Evolutionary conservation across 2,329 filamentous ascomycete genomes (phyloP).

Genomic region (Claviceps sp.): DNA sequence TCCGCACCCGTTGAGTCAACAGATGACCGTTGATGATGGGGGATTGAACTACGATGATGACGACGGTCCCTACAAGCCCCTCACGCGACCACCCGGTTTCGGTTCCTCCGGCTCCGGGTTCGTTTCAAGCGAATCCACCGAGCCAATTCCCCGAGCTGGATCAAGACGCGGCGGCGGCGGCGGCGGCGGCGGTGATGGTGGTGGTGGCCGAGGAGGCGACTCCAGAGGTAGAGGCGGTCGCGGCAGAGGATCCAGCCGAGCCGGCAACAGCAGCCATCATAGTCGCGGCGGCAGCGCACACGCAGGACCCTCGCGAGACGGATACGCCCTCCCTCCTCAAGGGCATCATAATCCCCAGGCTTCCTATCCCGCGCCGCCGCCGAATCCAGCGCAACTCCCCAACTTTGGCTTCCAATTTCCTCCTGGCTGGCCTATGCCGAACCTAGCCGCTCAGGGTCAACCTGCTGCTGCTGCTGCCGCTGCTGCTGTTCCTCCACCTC

Average conservation of each 20-base stretch:
- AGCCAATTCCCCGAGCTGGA: constrained; percentile 19
- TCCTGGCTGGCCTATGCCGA: constrained; percentile 25
- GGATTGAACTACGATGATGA: constrained; percentile 54
- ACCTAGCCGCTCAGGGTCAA: constrained; percentile 5
- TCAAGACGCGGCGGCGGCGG: constrained; percentile 15
- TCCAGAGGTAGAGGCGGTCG: constrained; percentile 25
- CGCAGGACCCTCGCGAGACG: constrained; percentile 19
- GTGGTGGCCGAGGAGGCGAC: constrained; percentile 24
- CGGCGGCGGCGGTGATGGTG: too few relatives aligned
- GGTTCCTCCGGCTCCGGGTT: constrained; percentile 27
- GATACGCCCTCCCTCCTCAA: constrained; percentile 28
- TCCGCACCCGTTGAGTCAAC: constrained; percentile 27
- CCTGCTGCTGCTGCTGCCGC: constrained; percentile 11
- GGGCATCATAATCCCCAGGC: constrained; percentile 14
- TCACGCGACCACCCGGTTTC: constrained; percentile 54
- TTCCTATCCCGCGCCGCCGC: constrained; percentile 15
- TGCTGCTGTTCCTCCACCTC: constrained; percentile 27
- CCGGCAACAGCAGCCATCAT: constrained; percentile 26
- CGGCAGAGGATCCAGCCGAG: constrained; percentile 28
- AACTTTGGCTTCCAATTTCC: constrained; percentile 32
- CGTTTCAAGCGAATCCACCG: constrained; percentile 24
- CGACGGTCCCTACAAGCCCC: constrained; percentile 57
- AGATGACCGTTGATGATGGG: constrained; percentile 24
- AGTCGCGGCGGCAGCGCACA: constrained; percentile 19
- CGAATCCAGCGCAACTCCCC: constrained; percentile 12